Percentiles rank a stretch among this genome's conserved stretches.
These are phyloP conservation scores for Trametes versicolor DNA, from an alignment of 1,284 basidiomycete species.

Conservation along the genomic window DNA sequence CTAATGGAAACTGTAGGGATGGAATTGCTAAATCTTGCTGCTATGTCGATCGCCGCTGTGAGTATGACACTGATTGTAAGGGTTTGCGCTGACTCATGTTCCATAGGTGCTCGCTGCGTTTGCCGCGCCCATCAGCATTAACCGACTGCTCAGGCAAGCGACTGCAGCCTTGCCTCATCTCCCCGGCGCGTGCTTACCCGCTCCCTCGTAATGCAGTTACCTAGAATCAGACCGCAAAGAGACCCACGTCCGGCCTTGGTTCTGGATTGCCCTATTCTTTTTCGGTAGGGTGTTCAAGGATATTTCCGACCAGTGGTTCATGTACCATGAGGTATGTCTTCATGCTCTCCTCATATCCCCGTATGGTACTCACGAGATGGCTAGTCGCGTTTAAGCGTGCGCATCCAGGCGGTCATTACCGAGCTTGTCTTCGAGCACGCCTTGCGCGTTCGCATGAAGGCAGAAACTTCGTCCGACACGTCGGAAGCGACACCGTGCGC, in stretches of 20 bases:
- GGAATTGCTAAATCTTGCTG: slow-evolving; percentile 38
- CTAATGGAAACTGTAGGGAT: slow-evolving; percentile 21
- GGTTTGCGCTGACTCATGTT: background rate
- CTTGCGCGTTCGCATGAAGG: slow-evolving; percentile 61
- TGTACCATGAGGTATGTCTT: slow-evolving; percentile 34
- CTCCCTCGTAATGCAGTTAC: slow-evolving; percentile 44
- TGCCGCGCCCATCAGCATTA: slow-evolving; percentile 56
- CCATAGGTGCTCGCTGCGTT: slow-evolving; percentile 44
- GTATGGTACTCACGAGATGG: slow-evolving; percentile 39
- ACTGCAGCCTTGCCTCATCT: background rate
- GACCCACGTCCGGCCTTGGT: slow-evolving; percentile 53
- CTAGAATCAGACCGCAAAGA: slow-evolving; percentile 52
- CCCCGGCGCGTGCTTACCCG: background rate
- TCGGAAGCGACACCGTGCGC: slow-evolving; percentile 9
- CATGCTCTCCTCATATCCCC: slow-evolving; percentile 52
- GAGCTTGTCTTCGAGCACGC: slow-evolving; percentile 68
- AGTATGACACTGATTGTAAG: background rate
- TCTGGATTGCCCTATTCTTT: slow-evolving; percentile 74
- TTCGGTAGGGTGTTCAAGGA: slow-evolving; percentile 60
- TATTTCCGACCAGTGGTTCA: slow-evolving; percentile 54
- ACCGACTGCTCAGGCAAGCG: slow-evolving; percentile 40
- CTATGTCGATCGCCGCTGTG: slow-evolving; percentile 32
- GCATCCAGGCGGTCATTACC: slow-evolving; percentile 50
- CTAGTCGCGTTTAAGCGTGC: slow-evolving; percentile 1
- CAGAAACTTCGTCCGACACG: slow-evolving; percentile 36